Conservation (phyloP, 257 asterid species). For the Penstemon eatonii region DNA sequence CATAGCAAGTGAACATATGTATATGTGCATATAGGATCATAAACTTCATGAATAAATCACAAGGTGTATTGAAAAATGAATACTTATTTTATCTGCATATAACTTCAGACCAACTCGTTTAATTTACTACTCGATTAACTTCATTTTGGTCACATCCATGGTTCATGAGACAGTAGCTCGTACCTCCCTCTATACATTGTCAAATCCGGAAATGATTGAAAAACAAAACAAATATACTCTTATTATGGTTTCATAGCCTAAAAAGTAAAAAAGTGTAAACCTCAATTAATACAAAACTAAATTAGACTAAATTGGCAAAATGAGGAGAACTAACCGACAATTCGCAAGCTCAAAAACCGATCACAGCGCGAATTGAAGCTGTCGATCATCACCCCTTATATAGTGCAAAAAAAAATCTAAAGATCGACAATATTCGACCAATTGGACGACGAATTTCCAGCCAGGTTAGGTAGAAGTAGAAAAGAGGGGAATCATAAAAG, state of each 20-base stretch:
- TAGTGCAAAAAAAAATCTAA: constrained; percentile 27
- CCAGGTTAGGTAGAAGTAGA: constrained; percentile 1
- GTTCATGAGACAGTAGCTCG: not conserved
- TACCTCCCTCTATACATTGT: no score
- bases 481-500: constrained; percentile 27
- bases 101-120: not conserved
- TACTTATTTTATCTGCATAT: not conserved
- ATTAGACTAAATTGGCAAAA: not conserved
- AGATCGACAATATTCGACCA: constrained; percentile 21
- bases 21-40: not conserved
- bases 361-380: constrained; percentile 28
- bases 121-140: not conserved
- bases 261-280: not conserved
- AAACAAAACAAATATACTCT: no score
- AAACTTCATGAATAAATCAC: not conserved
- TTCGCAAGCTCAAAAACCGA: constrained; percentile 25
- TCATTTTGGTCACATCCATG: not conserved
- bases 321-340: constrained; percentile 27
- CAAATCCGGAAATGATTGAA: no score
- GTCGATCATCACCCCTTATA: constrained; percentile 28
- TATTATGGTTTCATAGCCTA: not conserved
- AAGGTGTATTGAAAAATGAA: not conserved
- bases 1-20: not conserved
- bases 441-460: constrained; percentile 19
- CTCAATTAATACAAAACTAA: not conserved